Base-by-base conservation (phyloP, 345 rosid species). In the Hibiscus tridactylites region DNA sequence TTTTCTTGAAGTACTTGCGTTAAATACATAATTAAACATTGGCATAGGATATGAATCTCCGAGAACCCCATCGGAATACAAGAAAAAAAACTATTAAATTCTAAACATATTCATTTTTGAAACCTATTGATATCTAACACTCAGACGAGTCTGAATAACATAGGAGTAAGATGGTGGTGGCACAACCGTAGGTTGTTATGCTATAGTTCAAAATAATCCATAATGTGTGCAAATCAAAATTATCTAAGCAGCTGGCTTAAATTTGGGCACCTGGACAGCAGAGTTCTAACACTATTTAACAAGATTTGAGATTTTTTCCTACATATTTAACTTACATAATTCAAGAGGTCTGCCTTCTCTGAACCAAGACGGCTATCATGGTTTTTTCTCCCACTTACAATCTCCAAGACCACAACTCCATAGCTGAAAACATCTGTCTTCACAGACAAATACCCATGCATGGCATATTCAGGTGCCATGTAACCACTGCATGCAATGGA, bases 381-480 rank as follows among this genome's bases (percentile, higher is more conserved):
- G 76, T 91, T 93, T 84, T 88, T 91, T 80, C 97, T 91, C 75
- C 97, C 98, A 79, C 92, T 80, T 21, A 88, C 88, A 54, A 91
- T 89, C 85, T 93, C 97, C 77, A 93, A 77, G 28, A 93, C 85
- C 82, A 93, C 73, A 74, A 93, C 76, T 61, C 98, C 97, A 33
- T 78, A 93, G 80, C 98, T 91, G 77, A 91, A 93, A 76, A 91
- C 97, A 82, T 93, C 97, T 1, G 88, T 83, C 73, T 82, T 93
- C 76, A 88, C 92, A 0, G 97, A 93, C 75, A 93, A 81, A 79
- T 86, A 84, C 26, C 98, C 97, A 54, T 84, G 93, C 76, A 91
- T 16, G 5, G 92, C 97, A 85, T 93, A 93, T 76, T 91, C 98
- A 56, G 96, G 97, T 46, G 97, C 97, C 98, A 93, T 93, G 68